Evolutionary conservation across 495 filamentous ascomycete genomes (phyloP).

Genomic region (Beverwykella pulmonaria): DNA sequence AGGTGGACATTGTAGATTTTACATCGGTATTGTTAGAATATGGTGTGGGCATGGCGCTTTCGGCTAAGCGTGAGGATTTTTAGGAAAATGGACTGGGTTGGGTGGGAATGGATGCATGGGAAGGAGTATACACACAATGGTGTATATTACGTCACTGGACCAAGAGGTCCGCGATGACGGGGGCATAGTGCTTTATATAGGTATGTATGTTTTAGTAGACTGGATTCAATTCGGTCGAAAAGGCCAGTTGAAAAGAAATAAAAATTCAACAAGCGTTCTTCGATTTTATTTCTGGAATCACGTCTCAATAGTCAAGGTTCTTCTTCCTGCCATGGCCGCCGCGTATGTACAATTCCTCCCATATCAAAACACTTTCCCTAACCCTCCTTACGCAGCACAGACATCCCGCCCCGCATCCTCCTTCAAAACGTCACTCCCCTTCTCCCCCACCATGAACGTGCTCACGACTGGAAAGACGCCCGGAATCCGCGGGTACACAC

Average conservation of each 20-base stretch:
- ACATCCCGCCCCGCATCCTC: slow-evolving; percentile 34
- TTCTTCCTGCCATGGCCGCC: too few species aligned
- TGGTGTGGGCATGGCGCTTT: background rate
- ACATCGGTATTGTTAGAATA: too few species aligned
- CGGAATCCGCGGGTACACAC: slow-evolving; percentile 29
- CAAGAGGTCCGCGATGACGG: background rate
- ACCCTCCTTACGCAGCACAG: slow-evolving; percentile 5
- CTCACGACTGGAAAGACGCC: slow-evolving; percentile 33
- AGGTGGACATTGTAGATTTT: too few species aligned
- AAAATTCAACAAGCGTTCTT: too few species aligned
- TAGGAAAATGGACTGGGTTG: background rate
- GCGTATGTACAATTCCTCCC: too few species aligned
- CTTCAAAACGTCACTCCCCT: slow-evolving; percentile 32
- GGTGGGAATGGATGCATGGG: background rate
- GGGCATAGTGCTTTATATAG: background rate
- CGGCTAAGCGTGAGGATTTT: too few species aligned
- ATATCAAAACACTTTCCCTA: too few species aligned
- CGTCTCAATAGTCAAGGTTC: too few species aligned
- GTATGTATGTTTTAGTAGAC: background rate
- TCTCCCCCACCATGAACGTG: slow-evolving; percentile 33
- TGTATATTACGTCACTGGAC: background rate
- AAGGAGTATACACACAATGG: background rate
- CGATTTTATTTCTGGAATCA: too few species aligned
- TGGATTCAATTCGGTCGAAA: background rate
- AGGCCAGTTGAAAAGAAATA: background rate